Base-by-base conservation (phyloP, 129 eudicot genomes). In the Solidago caesia region DNA sequence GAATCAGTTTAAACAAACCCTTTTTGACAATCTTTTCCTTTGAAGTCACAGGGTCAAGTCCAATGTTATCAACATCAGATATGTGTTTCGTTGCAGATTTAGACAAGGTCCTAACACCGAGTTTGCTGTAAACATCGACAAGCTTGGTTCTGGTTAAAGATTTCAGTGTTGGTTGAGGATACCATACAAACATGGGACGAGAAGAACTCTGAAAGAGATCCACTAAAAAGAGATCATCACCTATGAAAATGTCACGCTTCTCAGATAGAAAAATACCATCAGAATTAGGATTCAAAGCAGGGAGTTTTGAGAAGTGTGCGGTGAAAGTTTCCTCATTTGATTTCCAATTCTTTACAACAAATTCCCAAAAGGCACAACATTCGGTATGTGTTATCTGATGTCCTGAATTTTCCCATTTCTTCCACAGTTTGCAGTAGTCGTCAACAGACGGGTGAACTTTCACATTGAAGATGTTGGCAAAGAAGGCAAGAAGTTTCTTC, bases 1-100 rank as follows among this genome's bases (percentile, higher is more conserved):
- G 68, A 41, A 64, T 64, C 7, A 64, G 48, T 64, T 64, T 64
- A 41, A 64, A 64, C 68, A 64, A 41, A 14, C 68, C 68, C 9
- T 41, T 64, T 41, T n/a, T 64, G 1, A 64, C 2, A 14, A 64
- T 5, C 27, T 13, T 13, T 12, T 64, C 16, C 3, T 43, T 14
- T 12, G 48, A 13, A 39, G 12, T 41, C 4, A 64, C 47, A 5
- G 46, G 13, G 16, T 9, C 1, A 1, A 41, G 33, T 13, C 14
- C 26, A 39, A 12, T 25, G 2, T 64, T 4, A 27, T 64, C 68
- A 64, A 39, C 48, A 42, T 64, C 68, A 13, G 68, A 39, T 64
- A 64, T 8, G 4, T 39, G 39, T 6, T 64, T 64, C 15, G 39
- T 25, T 11, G 16, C 68, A 42, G 68, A 64, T 14, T 64, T 25